Conservation (phyloP, 202 grass and related monocot genomes). For the Setaria viridis region DNA sequence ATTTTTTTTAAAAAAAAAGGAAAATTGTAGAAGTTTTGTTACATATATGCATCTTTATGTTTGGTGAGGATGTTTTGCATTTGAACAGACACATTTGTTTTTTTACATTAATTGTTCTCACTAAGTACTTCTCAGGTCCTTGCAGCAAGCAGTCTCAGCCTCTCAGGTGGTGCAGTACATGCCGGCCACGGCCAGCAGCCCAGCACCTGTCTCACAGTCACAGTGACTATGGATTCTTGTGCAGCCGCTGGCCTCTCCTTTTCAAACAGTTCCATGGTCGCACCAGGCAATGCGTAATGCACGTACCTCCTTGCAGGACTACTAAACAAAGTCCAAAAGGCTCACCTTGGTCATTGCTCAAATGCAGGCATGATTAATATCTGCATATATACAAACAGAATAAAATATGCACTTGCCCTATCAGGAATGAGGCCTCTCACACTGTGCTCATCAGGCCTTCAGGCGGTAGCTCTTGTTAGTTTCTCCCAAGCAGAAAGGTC, state of each 20-base stretch:
- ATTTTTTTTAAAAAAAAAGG: too few relatives aligned
- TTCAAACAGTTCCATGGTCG: conserved; percentile 17
- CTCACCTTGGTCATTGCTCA: not conserved
- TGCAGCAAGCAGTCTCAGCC: not conserved
- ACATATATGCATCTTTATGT: not conserved
- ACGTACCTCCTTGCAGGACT: not conserved
- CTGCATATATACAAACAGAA: not conserved
- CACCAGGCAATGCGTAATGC: not conserved
- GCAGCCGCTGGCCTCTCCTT: not conserved
- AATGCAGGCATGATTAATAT: not conserved
- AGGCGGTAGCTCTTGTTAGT: not conserved
- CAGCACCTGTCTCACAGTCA: not conserved
- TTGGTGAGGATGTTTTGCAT: not conserved
- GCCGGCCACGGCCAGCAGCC: too few relatives aligned
- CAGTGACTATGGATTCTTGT: too few relatives aligned
- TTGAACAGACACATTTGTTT: not conserved
- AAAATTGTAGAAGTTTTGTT: too few relatives aligned
- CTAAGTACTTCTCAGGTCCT: not conserved
- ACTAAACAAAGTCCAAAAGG: too few relatives aligned
- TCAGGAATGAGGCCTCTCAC: not conserved
- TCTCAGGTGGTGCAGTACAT: conserved; percentile 3
- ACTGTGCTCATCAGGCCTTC: conserved; percentile 1
- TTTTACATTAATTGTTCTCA: not conserved
- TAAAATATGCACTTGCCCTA: not conserved
- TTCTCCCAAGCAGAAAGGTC: not conserved